Base-by-base conservation (phyloP, 2,329 filamentous ascomycete species). In the Knoxdaviesia proteae region DNA sequence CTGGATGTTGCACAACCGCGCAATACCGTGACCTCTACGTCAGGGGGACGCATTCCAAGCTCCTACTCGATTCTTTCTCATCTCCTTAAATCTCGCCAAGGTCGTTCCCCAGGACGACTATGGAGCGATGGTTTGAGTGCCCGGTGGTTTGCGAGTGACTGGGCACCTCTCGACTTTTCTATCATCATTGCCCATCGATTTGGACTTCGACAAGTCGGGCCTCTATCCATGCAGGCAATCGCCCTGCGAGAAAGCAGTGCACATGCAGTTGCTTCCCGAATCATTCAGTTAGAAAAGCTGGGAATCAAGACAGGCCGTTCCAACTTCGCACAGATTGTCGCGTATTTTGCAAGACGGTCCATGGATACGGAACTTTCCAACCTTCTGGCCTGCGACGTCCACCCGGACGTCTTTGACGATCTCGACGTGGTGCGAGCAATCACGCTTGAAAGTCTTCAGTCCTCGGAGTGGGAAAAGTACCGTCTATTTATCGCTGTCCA, bases 201-300 rank as follows among this genome's bases (percentile, higher is more conserved):
- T 42, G 81, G 81, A 2, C 63, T 92, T 5, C 65, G 73, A 40
- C 62, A 66, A 34, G 78, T 94, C 47, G 86, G 86, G 0, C 79
- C 84, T 0, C 61, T 80, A 11, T 80, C 84, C 4, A 56, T 94
- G 20, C 80, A 86, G 48, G 78, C 87, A 39, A 74, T 94, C 56
- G 83, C 77, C 4, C 57, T 80, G 7, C 69, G 82, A 51, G 72
- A 80, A 42, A 56, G 62, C 2, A 67, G 68, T 7, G 56, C 73
- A 0, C 59, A 67, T 33, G 68, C 65, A 6, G 61, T 90, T n/a
- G 52, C 64, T 30, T 54, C 61, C 1, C 71, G 74, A 33, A 67
- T 93, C 31, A 55, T 65, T 31, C 67, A 74, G 43, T 62, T 94
- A 3, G 62, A 69, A 46, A 60, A 65, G 42, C 61, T 72, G 5